Evolutionary conservation across 345 rosid species (phyloP).

Genomic region (Bretschneidera sinensis): DNA sequence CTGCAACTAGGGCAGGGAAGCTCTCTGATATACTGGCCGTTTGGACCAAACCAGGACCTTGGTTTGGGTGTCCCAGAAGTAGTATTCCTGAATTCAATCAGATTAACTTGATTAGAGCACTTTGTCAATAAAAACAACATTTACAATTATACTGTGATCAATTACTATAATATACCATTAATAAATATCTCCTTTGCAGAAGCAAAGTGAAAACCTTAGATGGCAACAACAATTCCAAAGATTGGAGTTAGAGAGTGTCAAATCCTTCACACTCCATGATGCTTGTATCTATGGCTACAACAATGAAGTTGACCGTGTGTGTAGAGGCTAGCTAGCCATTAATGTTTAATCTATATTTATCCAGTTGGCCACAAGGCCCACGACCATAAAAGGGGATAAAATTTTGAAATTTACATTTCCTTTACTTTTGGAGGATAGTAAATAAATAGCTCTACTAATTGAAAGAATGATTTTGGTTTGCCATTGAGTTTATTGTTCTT

Average conservation of each 20-base stretch:
- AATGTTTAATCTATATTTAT: too few species aligned
- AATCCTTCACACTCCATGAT: background rate
- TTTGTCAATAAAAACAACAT: background rate
- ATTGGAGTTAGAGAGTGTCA: background rate
- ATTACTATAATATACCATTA: background rate
- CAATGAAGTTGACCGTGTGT: too few species aligned
- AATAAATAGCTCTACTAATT: too few species aligned
- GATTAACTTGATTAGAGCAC: background rate
- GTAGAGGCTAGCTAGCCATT: too few species aligned
- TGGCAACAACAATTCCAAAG: background rate
- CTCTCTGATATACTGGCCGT: constrained; percentile 86
- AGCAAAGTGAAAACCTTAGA: background rate
- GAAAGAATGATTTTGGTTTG: too few species aligned
- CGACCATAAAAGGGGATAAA: too few species aligned
- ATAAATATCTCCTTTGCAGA: background rate
- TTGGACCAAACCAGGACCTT: constrained; percentile 94
- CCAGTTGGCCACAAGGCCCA: too few species aligned
- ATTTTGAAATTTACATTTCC: too few species aligned
- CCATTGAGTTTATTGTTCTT: too few species aligned
- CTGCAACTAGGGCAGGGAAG: constrained; percentile 93
- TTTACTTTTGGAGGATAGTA: too few species aligned
- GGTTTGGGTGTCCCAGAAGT: constrained; percentile 44
- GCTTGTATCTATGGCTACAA: too few species aligned
- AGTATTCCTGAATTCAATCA: constrained; percentile 37
- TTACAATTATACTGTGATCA: background rate